A percentile compares a stretch with the other conserved stretches of the same genome.
phyloP scores from a whole-genome alignment of 1,284 basidiomycete species.

The Exsudoporus floridanus region DNA sequence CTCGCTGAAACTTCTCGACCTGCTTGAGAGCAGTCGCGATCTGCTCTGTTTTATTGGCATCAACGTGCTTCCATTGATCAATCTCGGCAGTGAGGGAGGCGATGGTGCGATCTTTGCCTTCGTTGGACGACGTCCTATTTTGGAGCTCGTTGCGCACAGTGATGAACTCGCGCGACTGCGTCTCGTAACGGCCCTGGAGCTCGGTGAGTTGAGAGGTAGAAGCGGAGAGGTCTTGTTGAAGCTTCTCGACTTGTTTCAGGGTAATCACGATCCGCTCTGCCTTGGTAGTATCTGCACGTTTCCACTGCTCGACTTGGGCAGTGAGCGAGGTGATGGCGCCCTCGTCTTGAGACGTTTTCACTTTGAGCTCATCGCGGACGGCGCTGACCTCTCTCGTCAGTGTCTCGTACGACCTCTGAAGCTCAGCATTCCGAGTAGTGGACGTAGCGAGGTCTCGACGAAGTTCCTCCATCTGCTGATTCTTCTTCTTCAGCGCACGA shows the following conservation, averaged over 20 bases:
- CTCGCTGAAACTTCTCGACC: neutral
- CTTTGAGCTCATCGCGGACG: conserved; percentile 1
- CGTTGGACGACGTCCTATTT: neutral
- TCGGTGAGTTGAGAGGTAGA: conserved; percentile 1
- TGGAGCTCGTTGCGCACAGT: conserved; percentile 1
- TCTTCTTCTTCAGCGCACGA: conserved; percentile 4
- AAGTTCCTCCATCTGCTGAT: conserved; percentile 1
- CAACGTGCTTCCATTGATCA: neutral
- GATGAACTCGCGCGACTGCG: conserved; percentile 1
- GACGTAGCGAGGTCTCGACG: neutral
- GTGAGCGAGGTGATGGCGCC: neutral
- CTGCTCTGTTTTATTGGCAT: neutral
- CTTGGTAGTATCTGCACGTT: neutral
- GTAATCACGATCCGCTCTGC: neutral
- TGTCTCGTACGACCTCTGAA: conserved; percentile 4
- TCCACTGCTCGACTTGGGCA: conserved; percentile 1
- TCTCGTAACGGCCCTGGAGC: neutral
- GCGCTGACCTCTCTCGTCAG: neutral
- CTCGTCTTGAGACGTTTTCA: conserved; percentile 4
- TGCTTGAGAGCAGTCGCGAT: neutral
- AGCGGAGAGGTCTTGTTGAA: neutral
- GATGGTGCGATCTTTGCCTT: neutral
- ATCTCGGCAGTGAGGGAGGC: neutral
- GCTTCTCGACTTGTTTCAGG: neutral
- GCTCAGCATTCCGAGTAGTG: neutral